A percentile compares a stretch with the other conserved stretches of the same genome.
Conservation (phyloP, 352 stramenopile species). For the Phytophthora sojae region DNA sequence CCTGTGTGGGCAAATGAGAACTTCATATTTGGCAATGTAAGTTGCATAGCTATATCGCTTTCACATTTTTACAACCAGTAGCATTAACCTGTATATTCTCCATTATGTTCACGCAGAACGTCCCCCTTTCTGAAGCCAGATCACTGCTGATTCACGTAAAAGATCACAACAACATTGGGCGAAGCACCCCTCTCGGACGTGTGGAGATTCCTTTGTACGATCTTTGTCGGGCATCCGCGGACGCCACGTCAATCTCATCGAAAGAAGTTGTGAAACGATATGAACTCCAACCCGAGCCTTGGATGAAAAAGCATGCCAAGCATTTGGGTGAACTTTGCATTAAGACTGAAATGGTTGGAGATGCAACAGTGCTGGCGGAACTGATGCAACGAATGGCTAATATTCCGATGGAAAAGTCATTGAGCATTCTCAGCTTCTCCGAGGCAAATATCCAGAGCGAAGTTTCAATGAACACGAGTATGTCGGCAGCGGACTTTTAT, state of each 20-base stretch:
- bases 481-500: slow-evolving; percentile 8
- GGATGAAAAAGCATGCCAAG: slow-evolving; percentile 71
- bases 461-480: slow-evolving; percentile 8
- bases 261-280: slow-evolving; percentile 66
- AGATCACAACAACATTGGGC: slow-evolving; percentile 73
- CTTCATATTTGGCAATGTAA: slow-evolving; percentile 72
- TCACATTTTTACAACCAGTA: not conserved
- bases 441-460: slow-evolving; percentile 49
- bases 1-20: slow-evolving; percentile 72
- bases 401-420: slow-evolving; percentile 51
- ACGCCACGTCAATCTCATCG: slow-evolving; percentile 60
- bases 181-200: slow-evolving; percentile 69
- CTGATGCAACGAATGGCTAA: slow-evolving; percentile 49
- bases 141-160: slow-evolving; percentile 77
- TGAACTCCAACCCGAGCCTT: slow-evolving; percentile 64
- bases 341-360: slow-evolving; percentile 68
- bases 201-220: slow-evolving; percentile 72
- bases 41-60: slow-evolving; percentile 4
- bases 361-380: slow-evolving; percentile 63
- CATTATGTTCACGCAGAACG: slow-evolving; percentile 41
- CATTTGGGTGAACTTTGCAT: slow-evolving; percentile 73
- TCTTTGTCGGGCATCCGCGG: slow-evolving; percentile 61
- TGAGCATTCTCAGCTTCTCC: slow-evolving; percentile 67
- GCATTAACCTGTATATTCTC: slow-evolving; percentile 6
- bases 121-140: slow-evolving; percentile 49